These are phyloP conservation scores for Ophiostoma piceae DNA, from an alignment of 2,329 filamentous ascomycete genomes.

Conservation along the genomic window DNA sequence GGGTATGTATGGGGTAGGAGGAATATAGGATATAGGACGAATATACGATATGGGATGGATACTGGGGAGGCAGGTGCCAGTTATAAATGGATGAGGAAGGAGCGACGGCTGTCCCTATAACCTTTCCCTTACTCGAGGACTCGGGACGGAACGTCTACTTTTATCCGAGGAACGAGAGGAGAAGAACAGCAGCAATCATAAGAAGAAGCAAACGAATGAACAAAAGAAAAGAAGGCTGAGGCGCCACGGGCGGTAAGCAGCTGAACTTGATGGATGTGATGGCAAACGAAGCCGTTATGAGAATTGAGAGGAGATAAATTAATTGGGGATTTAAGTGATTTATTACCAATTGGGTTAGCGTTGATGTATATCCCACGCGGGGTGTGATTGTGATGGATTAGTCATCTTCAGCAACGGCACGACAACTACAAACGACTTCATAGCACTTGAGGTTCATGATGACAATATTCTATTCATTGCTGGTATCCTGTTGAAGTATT, in stretches of 20 bases:
- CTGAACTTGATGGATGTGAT: not conserved
- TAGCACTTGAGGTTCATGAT: not conserved
- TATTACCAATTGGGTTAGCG: not conserved
- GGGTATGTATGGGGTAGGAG: not conserved
- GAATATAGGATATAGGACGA: not conserved
- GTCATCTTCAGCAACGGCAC: not conserved
- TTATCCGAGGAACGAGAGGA: not conserved
- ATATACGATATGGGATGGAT: not conserved
- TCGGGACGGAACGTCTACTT: not conserved
- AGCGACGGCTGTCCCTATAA: not conserved
- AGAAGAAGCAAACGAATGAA: not conserved
- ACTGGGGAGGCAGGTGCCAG: not conserved
- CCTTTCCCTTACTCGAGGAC: not conserved
- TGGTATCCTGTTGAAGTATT: slow-evolving; percentile 22
- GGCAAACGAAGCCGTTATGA: not conserved
- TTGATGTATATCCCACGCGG: not conserved
- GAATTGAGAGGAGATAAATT: not conserved
- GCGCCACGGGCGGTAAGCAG: not conserved
- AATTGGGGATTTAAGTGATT: not conserved
- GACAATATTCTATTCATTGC: not conserved
- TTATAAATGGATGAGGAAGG: not conserved
- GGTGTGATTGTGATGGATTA: not conserved
- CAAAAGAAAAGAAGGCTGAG: not conserved
- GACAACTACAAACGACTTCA: not conserved
- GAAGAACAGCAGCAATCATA: not conserved